Percentiles rank a stretch among this genome's conserved stretches.
These are phyloP conservation scores for Talaromyces piceae DNA, from an alignment of 2,329 filamentous ascomycete species.

Conservation along the genomic window DNA sequence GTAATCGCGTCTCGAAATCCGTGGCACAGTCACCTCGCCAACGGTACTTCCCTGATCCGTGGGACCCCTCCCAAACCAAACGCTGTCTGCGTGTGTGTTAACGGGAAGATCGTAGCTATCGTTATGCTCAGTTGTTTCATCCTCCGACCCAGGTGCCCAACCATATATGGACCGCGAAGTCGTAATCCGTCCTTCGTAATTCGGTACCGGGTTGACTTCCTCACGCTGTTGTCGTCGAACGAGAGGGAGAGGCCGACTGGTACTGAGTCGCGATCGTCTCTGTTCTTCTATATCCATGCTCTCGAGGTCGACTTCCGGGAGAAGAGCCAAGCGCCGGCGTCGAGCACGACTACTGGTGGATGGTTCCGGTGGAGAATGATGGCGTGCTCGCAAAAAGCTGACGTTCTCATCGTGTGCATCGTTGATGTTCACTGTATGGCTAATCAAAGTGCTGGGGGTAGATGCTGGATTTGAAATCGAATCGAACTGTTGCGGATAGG, in stretches of 20 bases:
- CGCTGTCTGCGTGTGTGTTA: slow-evolving; percentile 15
- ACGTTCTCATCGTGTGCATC: slow-evolving; percentile 44
- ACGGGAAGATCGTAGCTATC: not conserved
- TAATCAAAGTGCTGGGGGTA: slow-evolving; percentile 45
- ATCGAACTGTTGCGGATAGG: slow-evolving; percentile 43
- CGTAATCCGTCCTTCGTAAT: slow-evolving; percentile 49
- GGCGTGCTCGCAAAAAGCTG: slow-evolving; percentile 42
- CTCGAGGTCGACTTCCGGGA: slow-evolving; percentile 22
- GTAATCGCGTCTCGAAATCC: slow-evolving; percentile 20
- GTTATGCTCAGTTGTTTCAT: slow-evolving; percentile 22
- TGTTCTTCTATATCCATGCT: slow-evolving; percentile 32
- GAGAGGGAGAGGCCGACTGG: slow-evolving; percentile 38
- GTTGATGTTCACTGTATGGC: slow-evolving; percentile 33
- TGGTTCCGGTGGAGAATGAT: slow-evolving; percentile 21
- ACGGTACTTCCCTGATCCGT: slow-evolving; percentile 16
- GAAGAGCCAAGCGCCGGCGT: slow-evolving; percentile 23
- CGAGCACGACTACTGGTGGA: slow-evolving; percentile 24
- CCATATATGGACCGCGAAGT: slow-evolving; percentile 51
- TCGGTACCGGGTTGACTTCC: slow-evolving; percentile 37
- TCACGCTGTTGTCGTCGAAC: slow-evolving; percentile 34
- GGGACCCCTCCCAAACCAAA: slow-evolving; percentile 20
- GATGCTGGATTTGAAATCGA: slow-evolving; percentile 43
- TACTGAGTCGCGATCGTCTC: slow-evolving; percentile 21
- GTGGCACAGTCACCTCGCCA: slow-evolving; percentile 17
- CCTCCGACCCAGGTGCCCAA: slow-evolving; percentile 48